A percentile compares a stretch with the other conserved stretches of the same genome.
These are phyloP conservation scores for Septoria linicola DNA, from an alignment of 2,329 filamentous ascomycete species.

Conservation along the genomic window DNA sequence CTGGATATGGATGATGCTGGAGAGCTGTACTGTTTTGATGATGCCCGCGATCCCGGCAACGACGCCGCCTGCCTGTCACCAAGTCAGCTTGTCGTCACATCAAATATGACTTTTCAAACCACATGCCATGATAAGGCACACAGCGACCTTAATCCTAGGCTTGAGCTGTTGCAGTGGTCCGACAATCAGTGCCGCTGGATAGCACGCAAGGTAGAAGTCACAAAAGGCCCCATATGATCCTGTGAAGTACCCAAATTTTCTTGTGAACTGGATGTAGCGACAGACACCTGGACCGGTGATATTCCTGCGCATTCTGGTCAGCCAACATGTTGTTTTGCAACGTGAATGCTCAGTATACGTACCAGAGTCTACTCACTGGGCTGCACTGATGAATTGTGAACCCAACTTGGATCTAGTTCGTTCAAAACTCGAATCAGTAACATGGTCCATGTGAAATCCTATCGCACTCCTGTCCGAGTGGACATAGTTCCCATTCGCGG, in stretches of 20 bases:
- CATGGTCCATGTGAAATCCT: too few species aligned
- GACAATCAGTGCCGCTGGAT: slow-evolving; percentile 21
- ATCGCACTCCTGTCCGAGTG: too few species aligned
- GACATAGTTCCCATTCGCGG: too few species aligned
- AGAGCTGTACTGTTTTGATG: slow-evolving; percentile 20
- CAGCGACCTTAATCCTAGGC: slow-evolving; percentile 12
- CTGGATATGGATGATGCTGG: slow-evolving; percentile 2
- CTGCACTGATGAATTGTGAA: slow-evolving; percentile 17
- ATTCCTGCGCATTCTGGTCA: not conserved
- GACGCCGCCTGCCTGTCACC: too few species aligned
- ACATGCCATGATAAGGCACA: slow-evolving; percentile 22
- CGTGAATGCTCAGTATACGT: too few species aligned
- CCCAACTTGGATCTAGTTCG: too few species aligned
- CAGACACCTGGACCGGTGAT: slow-evolving; percentile 10
- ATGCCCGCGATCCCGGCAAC: slow-evolving; percentile 25
- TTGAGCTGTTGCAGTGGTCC: slow-evolving; percentile 21
- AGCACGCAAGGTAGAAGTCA: slow-evolving; percentile 22
- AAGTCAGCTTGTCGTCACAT: too few species aligned
- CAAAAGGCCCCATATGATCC: slow-evolving; percentile 19
- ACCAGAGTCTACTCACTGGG: slow-evolving; percentile 15
- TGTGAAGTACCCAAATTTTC: slow-evolving; percentile 14
- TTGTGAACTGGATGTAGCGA: not conserved
- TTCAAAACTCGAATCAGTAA: too few species aligned
- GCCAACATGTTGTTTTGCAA: too few species aligned
- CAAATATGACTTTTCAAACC: too few species aligned